phyloP scores from a whole-genome alignment of 768 basidiomycete genomes.

The Psilocybe subaeruginosa region DNA sequence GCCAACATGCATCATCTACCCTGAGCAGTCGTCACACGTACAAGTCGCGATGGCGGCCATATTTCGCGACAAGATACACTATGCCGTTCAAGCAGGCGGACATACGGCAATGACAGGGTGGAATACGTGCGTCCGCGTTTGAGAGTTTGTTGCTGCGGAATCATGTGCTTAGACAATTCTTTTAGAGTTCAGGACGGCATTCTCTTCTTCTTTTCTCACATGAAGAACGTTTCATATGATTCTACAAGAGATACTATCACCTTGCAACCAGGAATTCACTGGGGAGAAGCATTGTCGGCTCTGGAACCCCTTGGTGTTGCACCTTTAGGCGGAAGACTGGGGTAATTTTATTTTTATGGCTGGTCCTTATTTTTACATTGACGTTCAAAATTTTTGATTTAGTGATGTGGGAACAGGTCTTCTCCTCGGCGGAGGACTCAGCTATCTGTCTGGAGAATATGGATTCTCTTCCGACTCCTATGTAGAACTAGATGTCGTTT shows the following conservation, averaged over 20 bases:
- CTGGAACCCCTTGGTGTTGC: conserved; percentile 44
- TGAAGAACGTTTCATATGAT: conserved; percentile 41
- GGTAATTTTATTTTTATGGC: conserved; percentile 22
- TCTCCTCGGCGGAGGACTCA: conserved; percentile 46
- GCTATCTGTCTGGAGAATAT: conserved; percentile 38
- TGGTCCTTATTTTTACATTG: background rate
- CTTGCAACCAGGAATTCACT: conserved; percentile 44
- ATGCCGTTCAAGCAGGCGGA: conserved; percentile 46
- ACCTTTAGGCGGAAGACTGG: conserved; percentile 41
- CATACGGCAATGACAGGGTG: conserved; percentile 46
- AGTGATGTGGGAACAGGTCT: conserved; percentile 47
- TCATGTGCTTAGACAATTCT: conserved; percentile 11
- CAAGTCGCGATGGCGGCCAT: conserved; percentile 40
- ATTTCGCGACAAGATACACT: conserved; percentile 33
- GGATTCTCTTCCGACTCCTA: conserved; percentile 43
- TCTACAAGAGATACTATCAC: conserved; percentile 36
- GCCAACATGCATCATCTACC: conserved; percentile 42
- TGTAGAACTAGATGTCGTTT: conserved; percentile 43
- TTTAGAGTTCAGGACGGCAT: conserved; percentile 39
- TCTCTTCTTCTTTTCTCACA: conserved; percentile 39
- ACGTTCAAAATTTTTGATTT: background rate
- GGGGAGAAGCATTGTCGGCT: conserved; percentile 39
- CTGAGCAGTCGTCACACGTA: conserved; percentile 33
- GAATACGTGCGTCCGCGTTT: conserved; percentile 38
- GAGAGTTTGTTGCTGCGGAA: conserved; percentile 3